Evolutionary conservation across 768 basidiomycete species (phyloP).

Genomic region (Pilatotrama ljubarskyi): DNA sequence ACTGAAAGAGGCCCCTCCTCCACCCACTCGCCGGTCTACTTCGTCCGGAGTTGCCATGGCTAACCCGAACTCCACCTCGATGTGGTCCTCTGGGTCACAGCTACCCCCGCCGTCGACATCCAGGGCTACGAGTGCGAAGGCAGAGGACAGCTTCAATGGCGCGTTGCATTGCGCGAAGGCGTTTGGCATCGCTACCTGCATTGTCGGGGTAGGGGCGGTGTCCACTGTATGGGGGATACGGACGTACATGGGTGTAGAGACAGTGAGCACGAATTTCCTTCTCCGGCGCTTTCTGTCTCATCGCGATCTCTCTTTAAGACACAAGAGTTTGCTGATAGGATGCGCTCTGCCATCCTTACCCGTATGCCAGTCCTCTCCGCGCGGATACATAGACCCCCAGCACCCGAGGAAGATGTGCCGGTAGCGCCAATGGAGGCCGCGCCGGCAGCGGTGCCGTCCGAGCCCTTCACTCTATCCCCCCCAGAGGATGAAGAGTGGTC

Average conservation of each 20-base stretch:
- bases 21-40: constrained; percentile 18
- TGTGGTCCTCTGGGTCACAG: not conserved
- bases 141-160: constrained; percentile 45
- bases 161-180: constrained; percentile 61
- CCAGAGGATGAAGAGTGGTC: constrained; percentile 40
- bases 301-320: constrained; percentile 38
- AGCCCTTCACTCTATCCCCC: not conserved
- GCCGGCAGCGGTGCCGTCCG: not conserved
- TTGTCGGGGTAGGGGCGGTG: constrained; percentile 52
- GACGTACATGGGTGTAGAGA: constrained; percentile 50
- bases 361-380: constrained; percentile 51
- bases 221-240: constrained; percentile 51
- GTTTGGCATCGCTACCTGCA: constrained; percentile 61
- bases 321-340: constrained; percentile 56
- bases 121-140: not conserved
- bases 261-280: no score
- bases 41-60: not conserved
- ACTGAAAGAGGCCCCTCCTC: constrained; percentile 23
- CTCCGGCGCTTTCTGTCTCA: no score
- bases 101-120: not conserved
- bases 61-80: constrained; percentile 3
- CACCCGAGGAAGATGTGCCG: constrained; percentile 23
- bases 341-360: constrained; percentile 50
- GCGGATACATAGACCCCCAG: constrained; percentile 50
- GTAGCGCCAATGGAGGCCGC: not conserved